A percentile compares a stretch with the other conserved stretches of the same genome.
phyloP scores from a whole-genome alignment of 2,329 filamentous ascomycete species.

The Rutstroemia sp. region DNA sequence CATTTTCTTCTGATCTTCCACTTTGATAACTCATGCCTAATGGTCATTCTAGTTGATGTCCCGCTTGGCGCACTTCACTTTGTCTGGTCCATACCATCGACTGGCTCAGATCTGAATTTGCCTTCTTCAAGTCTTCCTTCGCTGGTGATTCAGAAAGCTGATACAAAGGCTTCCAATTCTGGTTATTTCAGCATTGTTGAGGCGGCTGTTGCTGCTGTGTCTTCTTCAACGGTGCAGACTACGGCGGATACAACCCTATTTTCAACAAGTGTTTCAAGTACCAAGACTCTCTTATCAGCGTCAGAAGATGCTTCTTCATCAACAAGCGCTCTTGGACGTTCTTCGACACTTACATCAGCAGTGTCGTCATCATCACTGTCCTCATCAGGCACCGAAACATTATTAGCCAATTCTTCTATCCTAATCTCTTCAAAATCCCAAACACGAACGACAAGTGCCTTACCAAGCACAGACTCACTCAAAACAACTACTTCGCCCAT shows the following conservation, averaged over 20 bases:
- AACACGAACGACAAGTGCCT: no score
- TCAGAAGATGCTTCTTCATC: no score
- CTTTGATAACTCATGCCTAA: background rate
- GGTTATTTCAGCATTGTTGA: background rate
- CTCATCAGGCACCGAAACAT: no score
- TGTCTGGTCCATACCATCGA: background rate
- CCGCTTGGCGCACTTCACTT: background rate
- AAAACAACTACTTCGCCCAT: background rate
- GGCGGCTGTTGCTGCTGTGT: background rate
- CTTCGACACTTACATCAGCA: no score
- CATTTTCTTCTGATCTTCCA: background rate
- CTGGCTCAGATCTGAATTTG: background rate
- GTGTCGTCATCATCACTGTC: no score
- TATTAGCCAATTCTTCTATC: no score
- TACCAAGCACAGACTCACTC: conserved; percentile 1
- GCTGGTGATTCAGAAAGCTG: background rate
- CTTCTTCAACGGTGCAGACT: background rate
- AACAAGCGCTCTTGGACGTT: no score
- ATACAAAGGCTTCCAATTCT: background rate
- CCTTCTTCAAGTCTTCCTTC: background rate
- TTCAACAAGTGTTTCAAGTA: no score
- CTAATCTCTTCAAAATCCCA: no score
- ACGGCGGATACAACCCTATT: conserved; percentile 11
- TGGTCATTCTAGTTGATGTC: background rate
- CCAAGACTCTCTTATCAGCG: no score